Conservation (phyloP, 768 basidiomycete genomes). For the Mycena crocata region DNA sequence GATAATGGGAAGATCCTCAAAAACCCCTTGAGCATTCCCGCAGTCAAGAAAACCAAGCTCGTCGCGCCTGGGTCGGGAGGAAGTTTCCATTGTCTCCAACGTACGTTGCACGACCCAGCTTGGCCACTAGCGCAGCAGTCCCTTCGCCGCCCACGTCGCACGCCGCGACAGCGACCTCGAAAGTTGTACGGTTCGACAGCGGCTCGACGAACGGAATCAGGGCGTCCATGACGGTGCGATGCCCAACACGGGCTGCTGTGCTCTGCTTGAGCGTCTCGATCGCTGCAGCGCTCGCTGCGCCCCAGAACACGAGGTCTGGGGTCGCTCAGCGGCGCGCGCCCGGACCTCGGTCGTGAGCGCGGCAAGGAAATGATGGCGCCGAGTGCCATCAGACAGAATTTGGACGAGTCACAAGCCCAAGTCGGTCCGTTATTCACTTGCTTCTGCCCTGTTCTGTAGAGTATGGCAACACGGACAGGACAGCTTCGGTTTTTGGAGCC, state of each 20-base stretch:
- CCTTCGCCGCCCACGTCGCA: constrained; percentile 24
- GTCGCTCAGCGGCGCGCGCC: background rate
- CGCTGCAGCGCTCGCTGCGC: constrained; percentile 7
- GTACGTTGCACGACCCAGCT: constrained; percentile 27
- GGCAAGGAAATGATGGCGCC: constrained; percentile 31
- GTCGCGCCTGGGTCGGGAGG: constrained; percentile 28
- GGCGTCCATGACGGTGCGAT: constrained; percentile 31
- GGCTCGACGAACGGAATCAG: constrained; percentile 29
- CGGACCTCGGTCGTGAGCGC: constrained; percentile 28
- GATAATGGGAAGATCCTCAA: background rate
- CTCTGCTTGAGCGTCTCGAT: constrained; percentile 20
- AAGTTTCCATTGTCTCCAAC: constrained; percentile 24
- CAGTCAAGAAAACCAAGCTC: constrained; percentile 27
- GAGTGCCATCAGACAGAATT: constrained; percentile 29
- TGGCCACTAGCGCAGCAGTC: constrained; percentile 12
- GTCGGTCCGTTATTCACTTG: too few species aligned
- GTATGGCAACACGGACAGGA: too few species aligned
- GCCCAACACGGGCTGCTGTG: constrained; percentile 26
- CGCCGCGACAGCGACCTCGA: constrained; percentile 12
- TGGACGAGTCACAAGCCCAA: too few species aligned
- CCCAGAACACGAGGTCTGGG: constrained; percentile 25
- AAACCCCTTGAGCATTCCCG: constrained; percentile 1
- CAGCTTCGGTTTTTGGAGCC: too few species aligned
- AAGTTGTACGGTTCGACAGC: background rate
- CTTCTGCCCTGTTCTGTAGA: too few species aligned